Evolutionary conservation across 2,329 filamentous ascomycete species (phyloP).

Genomic region (Botrytis deweyae): DNA sequence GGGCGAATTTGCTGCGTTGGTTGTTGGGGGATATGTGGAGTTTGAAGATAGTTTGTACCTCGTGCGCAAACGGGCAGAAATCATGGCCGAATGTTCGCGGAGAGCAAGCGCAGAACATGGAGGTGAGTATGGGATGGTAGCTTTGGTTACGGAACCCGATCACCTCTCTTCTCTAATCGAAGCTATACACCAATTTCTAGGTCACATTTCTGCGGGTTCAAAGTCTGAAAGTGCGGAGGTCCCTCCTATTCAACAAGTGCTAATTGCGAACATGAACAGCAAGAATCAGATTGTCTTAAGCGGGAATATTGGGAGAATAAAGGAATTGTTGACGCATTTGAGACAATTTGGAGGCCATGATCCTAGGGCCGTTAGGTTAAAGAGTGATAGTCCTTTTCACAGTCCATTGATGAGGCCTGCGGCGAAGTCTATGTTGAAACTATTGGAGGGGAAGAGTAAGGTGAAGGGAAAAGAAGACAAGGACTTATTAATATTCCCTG

Average conservation of each 20-base stretch:
- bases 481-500: conserved; percentile 74
- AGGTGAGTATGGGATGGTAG: conserved; percentile 91
- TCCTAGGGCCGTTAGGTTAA: conserved; percentile 80
- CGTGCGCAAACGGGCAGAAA: conserved; percentile 74
- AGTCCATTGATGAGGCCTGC: conserved; percentile 89
- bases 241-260: conserved; percentile 79
- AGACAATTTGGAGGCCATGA: conserved; percentile 90
- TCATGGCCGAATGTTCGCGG: conserved; percentile 76
- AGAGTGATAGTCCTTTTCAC: conserved; percentile 88
- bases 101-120: conserved; percentile 65
- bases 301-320: conserved; percentile 80
- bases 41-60: conserved; percentile 77
- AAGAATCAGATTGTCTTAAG: conserved; percentile 96
- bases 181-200: conserved; percentile 77
- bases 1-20: conserved; percentile 88
- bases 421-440: conserved; percentile 66
- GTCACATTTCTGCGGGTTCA: conserved; percentile 61
- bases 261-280: conserved; percentile 91
- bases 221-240: conserved; percentile 66
- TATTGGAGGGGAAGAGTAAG: conserved; percentile 61
- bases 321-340: conserved; percentile 77
- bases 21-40: conserved; percentile 75
- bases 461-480: conserved; percentile 53
- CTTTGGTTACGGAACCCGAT: conserved; percentile 81
- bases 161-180: conserved; percentile 68